Evolutionary conservation across 2,329 filamentous ascomycete genomes (phyloP).

Genomic region (Neofusicoccum umdonicola): DNA sequence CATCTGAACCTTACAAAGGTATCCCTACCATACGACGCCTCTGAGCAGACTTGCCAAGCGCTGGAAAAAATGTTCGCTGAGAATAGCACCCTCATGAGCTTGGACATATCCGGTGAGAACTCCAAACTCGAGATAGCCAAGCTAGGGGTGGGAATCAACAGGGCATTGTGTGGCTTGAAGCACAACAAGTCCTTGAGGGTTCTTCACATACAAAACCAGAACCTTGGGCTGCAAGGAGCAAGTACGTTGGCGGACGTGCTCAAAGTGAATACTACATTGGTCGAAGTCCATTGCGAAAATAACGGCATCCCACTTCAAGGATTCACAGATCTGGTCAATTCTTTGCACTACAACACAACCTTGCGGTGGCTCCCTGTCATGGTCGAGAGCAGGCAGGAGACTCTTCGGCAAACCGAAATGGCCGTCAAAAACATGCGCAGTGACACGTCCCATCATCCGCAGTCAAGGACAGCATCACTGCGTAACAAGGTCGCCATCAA

Average conservation of each 20-base stretch:
- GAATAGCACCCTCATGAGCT: conserved; percentile 63
- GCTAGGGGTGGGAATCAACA: conserved; percentile 66
- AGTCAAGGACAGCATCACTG: conserved; percentile 32
- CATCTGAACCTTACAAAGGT: conserved; percentile 69
- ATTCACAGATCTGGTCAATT: conserved; percentile 67
- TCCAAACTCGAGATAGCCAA: conserved; percentile 68
- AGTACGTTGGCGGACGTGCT: conserved; percentile 68
- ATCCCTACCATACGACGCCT: conserved; percentile 67
- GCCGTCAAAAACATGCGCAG: conserved; percentile 55
- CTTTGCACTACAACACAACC: conserved; percentile 63
- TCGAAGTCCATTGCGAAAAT: conserved; percentile 67
- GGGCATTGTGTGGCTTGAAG: conserved; percentile 63
- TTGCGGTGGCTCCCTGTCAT: conserved; percentile 63
- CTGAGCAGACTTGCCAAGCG: conserved; percentile 63
- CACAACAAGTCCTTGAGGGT: conserved; percentile 61
- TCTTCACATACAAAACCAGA: conserved; percentile 66
- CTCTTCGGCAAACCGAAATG: conserved; percentile 59
- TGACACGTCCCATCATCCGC: conserved; percentile 25
- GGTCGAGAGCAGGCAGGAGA: conserved; percentile 59
- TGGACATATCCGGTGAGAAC: conserved; percentile 70
- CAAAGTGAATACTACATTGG: conserved; percentile 60
- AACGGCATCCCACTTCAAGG: conserved; percentile 71
- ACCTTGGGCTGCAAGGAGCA: conserved; percentile 66
- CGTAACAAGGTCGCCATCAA: conserved; percentile 34
- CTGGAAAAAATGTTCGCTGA: conserved; percentile 64